phyloP scores from a whole-genome alignment of 1,284 basidiomycete species.

The Apiotrichum porosum region DNA sequence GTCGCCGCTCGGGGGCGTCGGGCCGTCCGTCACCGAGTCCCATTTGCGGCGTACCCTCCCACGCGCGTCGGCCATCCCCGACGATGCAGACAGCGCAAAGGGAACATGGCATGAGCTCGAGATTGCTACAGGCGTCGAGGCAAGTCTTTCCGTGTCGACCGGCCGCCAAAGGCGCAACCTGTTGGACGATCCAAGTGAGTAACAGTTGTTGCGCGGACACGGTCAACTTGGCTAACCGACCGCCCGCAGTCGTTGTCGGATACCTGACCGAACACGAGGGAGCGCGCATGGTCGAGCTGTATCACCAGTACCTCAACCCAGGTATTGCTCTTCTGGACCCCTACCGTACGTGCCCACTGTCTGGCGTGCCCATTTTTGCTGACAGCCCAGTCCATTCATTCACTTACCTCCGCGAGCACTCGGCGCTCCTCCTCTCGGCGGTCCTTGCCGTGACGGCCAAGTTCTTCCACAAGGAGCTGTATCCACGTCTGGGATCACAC shows the following conservation, averaged over 20 bases:
- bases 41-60: too few relatives aligned
- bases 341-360: constrained; percentile 9
- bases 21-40: too few relatives aligned
- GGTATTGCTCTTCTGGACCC: constrained; percentile 14
- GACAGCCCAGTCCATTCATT: constrained; percentile 8
- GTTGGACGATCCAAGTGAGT: constrained; percentile 4
- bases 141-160: neutral
- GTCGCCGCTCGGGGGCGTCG: too few relatives aligned
- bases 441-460: constrained; percentile 71
- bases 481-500: constrained; percentile 6
- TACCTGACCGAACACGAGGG: constrained; percentile 1
- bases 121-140: neutral
- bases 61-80: neutral
- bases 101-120: neutral
- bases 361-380: neutral
- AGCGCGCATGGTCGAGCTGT: constrained; percentile 2
- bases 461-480: constrained; percentile 58
- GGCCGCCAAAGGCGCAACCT: neutral
- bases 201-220: too few relatives aligned
- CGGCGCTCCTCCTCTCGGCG: constrained; percentile 45
- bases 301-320: constrained; percentile 9
- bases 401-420: constrained; percentile 5
- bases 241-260: neutral
- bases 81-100: too few relatives aligned
- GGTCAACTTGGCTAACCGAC: too few relatives aligned